A percentile compares a stretch with the other conserved stretches of the same genome.
These are phyloP conservation scores for Leptosphaerulina australis DNA, from an alignment of 2,329 filamentous ascomycete genomes.

Conservation along the genomic window DNA sequence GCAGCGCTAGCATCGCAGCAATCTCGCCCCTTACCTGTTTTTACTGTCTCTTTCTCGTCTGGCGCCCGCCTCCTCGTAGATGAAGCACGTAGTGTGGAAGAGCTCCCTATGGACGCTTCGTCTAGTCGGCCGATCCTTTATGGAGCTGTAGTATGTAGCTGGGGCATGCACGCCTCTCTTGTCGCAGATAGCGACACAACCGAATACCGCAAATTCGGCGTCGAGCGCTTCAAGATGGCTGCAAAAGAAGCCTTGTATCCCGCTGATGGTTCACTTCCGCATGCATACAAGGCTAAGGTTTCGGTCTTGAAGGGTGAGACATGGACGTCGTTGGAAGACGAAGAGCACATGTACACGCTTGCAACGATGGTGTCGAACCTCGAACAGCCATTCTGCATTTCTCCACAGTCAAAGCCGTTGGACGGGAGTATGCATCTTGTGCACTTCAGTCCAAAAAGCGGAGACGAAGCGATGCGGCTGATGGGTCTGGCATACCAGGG, in stretches of 20 bases:
- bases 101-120: constrained; percentile 29
- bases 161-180: constrained; percentile 86
- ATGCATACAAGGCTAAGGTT: constrained; percentile 63
- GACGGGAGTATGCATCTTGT: constrained; percentile 75
- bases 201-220: constrained; percentile 77
- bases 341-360: constrained; percentile 76
- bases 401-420: constrained; percentile 71
- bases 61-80: constrained; percentile 52
- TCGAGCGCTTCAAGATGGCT: constrained; percentile 82
- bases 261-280: constrained; percentile 57
- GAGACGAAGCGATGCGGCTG: constrained; percentile 73
- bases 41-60: constrained; percentile 54
- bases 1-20: constrained; percentile 44
- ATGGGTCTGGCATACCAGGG: constrained; percentile 69
- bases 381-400: constrained; percentile 82
- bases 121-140: constrained; percentile 52
- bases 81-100: constrained; percentile 53
- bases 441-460: constrained; percentile 71
- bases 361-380: constrained; percentile 78
- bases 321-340: constrained; percentile 48
- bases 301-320: constrained; percentile 44
- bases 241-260: constrained; percentile 75
- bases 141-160: constrained; percentile 85
- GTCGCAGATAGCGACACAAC: constrained; percentile 90
- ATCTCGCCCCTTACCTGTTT: constrained; percentile 50